These are phyloP conservation scores for Cornus controversa DNA, from an alignment of 148 eudicot species.

Conservation along the genomic window DNA sequence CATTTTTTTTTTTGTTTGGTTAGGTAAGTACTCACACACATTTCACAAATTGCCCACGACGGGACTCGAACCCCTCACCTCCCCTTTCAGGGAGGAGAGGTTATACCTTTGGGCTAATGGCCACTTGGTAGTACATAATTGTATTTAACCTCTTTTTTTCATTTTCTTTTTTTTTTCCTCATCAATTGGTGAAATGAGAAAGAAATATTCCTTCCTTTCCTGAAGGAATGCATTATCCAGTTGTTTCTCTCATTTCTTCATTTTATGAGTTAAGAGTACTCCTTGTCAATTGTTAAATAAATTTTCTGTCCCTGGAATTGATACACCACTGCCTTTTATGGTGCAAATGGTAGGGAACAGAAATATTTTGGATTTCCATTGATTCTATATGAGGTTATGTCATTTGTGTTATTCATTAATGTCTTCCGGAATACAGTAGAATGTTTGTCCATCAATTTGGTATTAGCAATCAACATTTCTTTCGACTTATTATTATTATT, in stretches of 20 bases:
- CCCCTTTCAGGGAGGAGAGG: no score
- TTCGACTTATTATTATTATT: background rate
- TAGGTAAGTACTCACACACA: no score
- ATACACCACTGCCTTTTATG: background rate
- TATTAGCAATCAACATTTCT: background rate
- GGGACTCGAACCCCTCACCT: no score
- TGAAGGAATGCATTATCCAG: background rate
- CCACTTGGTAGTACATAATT: no score
- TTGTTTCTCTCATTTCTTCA: background rate
- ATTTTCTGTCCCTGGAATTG: background rate
- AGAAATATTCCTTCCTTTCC: background rate
- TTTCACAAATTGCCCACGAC: no score
- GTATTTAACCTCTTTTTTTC: background rate
- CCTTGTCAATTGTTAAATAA: background rate
- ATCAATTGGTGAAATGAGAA: conserved; percentile 1
- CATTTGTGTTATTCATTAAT: background rate
- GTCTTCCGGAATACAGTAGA: background rate
- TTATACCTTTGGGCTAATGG: no score
- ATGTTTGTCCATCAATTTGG: background rate
- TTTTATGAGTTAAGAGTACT: background rate
- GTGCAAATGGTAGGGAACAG: background rate
- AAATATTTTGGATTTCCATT: background rate
- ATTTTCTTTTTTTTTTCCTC: background rate
- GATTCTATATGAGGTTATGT: background rate
- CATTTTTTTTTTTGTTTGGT: background rate